These are phyloP conservation scores for Chalara sp. DNA, from an alignment of 2,329 filamentous ascomycete genomes.

Conservation along the genomic window DNA sequence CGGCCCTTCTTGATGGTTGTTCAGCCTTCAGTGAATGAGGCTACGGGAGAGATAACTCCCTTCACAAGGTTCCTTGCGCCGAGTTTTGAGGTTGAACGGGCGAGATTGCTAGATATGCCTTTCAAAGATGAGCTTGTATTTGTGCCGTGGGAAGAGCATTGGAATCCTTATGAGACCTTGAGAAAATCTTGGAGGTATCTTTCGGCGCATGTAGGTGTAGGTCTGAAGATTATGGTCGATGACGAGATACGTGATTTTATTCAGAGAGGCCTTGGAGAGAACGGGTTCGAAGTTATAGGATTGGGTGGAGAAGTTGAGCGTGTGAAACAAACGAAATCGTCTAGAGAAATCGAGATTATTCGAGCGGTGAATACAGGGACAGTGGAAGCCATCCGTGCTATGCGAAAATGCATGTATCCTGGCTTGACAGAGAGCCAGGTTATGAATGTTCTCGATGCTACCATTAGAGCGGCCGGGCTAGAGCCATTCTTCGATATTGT, in stretches of 20 bases:
- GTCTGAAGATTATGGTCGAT: constrained; percentile 51
- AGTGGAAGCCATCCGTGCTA: constrained; percentile 51
- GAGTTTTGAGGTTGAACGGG: constrained; percentile 53
- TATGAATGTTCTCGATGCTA: constrained; percentile 45
- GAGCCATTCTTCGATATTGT: constrained; percentile 58
- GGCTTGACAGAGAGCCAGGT: constrained; percentile 54
- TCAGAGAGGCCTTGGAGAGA: constrained; percentile 43
- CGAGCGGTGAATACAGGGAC: constrained; percentile 58
- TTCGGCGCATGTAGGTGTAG: constrained; percentile 22
- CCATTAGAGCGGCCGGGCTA: constrained; percentile 44
- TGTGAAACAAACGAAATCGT: constrained; percentile 51
- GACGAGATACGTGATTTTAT: constrained; percentile 60
- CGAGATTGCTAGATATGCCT: constrained; percentile 51
- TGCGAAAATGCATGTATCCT: constrained; percentile 46
- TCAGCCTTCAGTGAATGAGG: constrained; percentile 34
- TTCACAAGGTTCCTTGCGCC: constrained; percentile 53
- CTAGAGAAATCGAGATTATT: constrained; percentile 48
- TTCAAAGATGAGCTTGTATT: constrained; percentile 42
- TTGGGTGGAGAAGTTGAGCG: constrained; percentile 47
- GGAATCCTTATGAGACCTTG: constrained; percentile 54
- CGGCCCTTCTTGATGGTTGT: constrained; percentile 57
- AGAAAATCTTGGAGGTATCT: constrained; percentile 30
- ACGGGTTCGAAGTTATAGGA: constrained; percentile 50
- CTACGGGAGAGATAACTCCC: constrained; percentile 37
- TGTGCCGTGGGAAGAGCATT: constrained; percentile 57